Evolutionary conservation across 2,329 filamentous ascomycete species (phyloP).

Genomic region (Dryadomyces quercivorus): DNA sequence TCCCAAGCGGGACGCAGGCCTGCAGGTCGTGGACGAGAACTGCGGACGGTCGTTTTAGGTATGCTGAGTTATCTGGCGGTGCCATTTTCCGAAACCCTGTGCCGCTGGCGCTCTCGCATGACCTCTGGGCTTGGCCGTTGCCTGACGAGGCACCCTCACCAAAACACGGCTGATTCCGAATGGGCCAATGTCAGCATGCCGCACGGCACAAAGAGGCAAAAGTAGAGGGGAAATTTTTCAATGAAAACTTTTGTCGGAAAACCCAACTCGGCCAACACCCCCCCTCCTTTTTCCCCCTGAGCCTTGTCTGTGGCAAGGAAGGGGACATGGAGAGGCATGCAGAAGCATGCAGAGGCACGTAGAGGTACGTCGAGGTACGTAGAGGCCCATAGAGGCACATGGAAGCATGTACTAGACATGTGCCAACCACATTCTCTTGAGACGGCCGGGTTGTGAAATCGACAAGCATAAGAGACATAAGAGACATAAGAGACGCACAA

Average conservation of each 20-base stretch:
- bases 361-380: no score
- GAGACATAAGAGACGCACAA: not conserved
- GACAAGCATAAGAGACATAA: not conserved
- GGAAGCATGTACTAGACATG: no score
- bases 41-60: slow-evolving; percentile 11
- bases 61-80: slow-evolving; percentile 8
- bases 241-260: not conserved
- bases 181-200: not conserved
- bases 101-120: slow-evolving; percentile 6
- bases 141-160: not conserved
- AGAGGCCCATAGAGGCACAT: no score
- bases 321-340: not conserved
- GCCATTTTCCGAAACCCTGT: slow-evolving; percentile 7
- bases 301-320: not conserved
- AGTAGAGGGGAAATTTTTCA: not conserved
- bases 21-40: slow-evolving; percentile 28
- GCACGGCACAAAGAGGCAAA: not conserved
- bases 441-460: no score
- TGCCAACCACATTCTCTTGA: not conserved
- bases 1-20: slow-evolving; percentile 34
- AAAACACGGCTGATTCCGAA: not conserved
- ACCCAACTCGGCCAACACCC: not conserved
- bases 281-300: not conserved
- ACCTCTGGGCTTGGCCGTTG: slow-evolving; percentile 1
- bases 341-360: no score